phyloP scores from a whole-genome alignment of 2,329 filamentous ascomycete species.

The Pseudogymnoascus sp. region DNA sequence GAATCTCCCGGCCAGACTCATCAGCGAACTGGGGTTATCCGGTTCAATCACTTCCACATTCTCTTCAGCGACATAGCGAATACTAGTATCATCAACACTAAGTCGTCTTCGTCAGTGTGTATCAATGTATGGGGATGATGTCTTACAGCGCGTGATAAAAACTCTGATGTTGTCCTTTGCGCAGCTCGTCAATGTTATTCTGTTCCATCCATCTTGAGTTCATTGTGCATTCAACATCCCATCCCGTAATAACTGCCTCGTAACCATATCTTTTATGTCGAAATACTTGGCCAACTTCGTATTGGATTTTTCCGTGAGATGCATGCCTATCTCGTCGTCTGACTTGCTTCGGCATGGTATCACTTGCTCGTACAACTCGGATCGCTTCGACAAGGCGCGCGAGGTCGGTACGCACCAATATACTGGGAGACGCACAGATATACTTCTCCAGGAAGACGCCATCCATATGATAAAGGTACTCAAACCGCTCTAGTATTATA shows the following conservation, averaged over 20 bases:
- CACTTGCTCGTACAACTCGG: constrained; percentile 47
- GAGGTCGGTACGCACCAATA: constrained; percentile 15
- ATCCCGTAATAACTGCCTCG: constrained; percentile 78
- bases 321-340: constrained; percentile 23
- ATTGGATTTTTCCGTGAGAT: constrained; percentile 44
- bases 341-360: constrained; percentile 46
- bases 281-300: constrained; percentile 76
- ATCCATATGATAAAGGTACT: constrained; percentile 32
- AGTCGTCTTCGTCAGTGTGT: constrained; percentile 23
- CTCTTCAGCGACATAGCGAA: constrained; percentile 72
- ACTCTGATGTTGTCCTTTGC: constrained; percentile 55
- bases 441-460: constrained; percentile 31
- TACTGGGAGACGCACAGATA: constrained; percentile 20
- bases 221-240: constrained; percentile 54
- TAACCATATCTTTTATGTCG: constrained; percentile 74
- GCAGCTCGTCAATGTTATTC: constrained; percentile 54
- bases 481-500: constrained; percentile 30
- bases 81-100: constrained; percentile 59
- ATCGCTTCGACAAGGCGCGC: constrained; percentile 42
- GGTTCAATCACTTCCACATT: constrained; percentile 61
- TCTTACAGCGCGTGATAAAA: constrained; percentile 85
- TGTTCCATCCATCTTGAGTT: constrained; percentile 52
- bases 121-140: constrained; percentile 9
- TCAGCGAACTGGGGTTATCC: constrained; percentile 50
- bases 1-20: constrained; percentile 69